These are phyloP conservation scores for Leishmania turanica DNA, from an alignment of 208 protist genomes.

Conservation along the genomic window DNA sequence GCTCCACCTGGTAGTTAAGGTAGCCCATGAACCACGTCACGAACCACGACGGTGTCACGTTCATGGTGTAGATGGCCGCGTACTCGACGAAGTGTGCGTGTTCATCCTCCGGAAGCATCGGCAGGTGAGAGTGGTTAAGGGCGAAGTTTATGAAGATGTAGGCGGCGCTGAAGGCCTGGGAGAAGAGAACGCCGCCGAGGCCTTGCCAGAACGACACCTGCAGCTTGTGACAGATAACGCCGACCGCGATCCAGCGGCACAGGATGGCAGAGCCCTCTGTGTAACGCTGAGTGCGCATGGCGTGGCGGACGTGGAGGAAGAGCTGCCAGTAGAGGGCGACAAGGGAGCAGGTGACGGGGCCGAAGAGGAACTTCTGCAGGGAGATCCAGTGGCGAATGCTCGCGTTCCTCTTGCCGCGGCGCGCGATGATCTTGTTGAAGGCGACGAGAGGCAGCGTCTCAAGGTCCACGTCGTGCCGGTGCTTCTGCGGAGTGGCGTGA, in stretches of 20 bases:
- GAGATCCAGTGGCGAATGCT: conserved; percentile 66
- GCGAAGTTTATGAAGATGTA: conserved; percentile 86
- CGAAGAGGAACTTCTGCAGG: conserved; percentile 71
- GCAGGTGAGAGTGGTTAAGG: conserved; percentile 80
- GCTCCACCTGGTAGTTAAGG: conserved; percentile 89
- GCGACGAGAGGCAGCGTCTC: conserved; percentile 83
- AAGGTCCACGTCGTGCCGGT: conserved; percentile 72
- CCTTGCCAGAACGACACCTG: conserved; percentile 45
- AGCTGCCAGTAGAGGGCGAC: conserved; percentile 81
- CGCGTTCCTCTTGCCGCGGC: conserved; percentile 30
- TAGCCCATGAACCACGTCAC: conserved; percentile 80
- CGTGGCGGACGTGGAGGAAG: conserved; percentile 73
- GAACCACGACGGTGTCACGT: conserved; percentile 54
- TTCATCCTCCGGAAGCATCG: conserved; percentile 45
- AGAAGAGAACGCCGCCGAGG: conserved; percentile 50
- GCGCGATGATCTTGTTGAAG: conserved; percentile 69
- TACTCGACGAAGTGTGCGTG: conserved; percentile 80
- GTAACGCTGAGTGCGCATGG: conserved; percentile 59
- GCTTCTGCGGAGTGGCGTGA: conserved; percentile 75
- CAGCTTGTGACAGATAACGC: conserved; percentile 40
- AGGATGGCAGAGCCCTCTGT: conserved; percentile 52
- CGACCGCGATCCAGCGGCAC: conserved; percentile 49
- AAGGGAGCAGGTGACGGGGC: conserved; percentile 64
- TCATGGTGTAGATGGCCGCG: conserved; percentile 68
- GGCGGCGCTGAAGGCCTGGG: conserved; percentile 56